Evolutionary conservation across 2,329 filamentous ascomycete genomes (phyloP).

Genomic region (Venturia oleaginea): DNA sequence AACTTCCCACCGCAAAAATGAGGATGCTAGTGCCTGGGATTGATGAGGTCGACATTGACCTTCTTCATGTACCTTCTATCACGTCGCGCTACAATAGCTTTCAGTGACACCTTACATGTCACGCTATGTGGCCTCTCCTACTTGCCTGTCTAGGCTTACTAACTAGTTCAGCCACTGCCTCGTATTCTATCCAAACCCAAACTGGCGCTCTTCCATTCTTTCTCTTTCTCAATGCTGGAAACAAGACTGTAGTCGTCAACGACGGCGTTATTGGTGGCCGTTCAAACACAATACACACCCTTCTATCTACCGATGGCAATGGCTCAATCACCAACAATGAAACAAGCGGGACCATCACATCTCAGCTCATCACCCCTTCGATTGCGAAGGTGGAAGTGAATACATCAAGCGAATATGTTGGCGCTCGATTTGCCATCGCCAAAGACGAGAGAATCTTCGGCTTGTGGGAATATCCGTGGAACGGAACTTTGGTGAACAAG

Average conservation of each 20-base stretch:
- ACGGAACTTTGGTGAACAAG: slow-evolving; percentile 19
- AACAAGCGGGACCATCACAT: slow-evolving; percentile 15
- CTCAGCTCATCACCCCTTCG: slow-evolving; percentile 18
- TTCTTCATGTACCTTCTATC: background rate
- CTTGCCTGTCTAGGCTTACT: background rate
- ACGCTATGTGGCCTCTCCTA: background rate
- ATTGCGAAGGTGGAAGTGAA: slow-evolving; percentile 21
- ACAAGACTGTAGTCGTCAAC: slow-evolving; percentile 19
- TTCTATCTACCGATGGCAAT: slow-evolving; percentile 10
- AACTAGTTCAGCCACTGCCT: background rate
- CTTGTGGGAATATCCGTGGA: slow-evolving; percentile 24
- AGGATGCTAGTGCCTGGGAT: background rate
- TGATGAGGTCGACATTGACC: background rate
- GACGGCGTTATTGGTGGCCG: slow-evolving; percentile 18
- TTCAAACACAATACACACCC: slow-evolving; percentile 16
- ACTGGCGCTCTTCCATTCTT: slow-evolving; percentile 14
- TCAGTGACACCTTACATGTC: background rate
- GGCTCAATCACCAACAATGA: slow-evolving; percentile 16
- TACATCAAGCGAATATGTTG: slow-evolving; percentile 18
- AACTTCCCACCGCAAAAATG: background rate
- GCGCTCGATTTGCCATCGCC: slow-evolving; percentile 18
- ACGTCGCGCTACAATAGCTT: background rate
- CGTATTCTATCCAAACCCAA: background rate
- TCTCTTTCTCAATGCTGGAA: slow-evolving; percentile 18
- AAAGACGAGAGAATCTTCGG: slow-evolving; percentile 19